Conservation (phyloP, 2,329 filamentous ascomycete genomes). For the Trichoderma sp. region DNA sequence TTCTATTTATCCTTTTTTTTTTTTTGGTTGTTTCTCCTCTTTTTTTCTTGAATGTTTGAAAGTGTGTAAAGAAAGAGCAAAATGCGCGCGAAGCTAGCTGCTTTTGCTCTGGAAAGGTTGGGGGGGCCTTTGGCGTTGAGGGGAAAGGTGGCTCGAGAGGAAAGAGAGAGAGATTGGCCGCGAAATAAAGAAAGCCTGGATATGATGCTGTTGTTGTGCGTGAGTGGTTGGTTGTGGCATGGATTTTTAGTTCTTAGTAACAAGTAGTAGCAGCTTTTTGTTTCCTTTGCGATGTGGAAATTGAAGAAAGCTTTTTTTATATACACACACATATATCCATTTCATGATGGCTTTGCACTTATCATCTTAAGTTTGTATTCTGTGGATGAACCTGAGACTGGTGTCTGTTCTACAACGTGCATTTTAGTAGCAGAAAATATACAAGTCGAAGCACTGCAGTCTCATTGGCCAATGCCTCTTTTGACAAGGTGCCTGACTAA, state of each 20-base stretch:
- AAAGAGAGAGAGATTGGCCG: conserved; percentile 21
- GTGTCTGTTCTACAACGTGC: background rate
- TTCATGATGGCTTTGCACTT: background rate
- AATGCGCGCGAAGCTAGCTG: conserved; percentile 6
- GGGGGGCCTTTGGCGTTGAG: conserved; percentile 9
- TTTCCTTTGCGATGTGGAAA: background rate
- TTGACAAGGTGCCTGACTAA: background rate
- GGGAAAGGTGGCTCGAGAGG: conserved; percentile 13
- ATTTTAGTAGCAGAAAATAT: background rate
- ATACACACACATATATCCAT: background rate
- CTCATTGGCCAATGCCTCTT: conserved; percentile 4
- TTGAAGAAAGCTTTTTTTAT: background rate
- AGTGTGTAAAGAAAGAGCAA: conserved; percentile 1
- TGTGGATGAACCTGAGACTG: background rate
- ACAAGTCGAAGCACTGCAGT: background rate
- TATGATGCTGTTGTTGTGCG: conserved; percentile 2
- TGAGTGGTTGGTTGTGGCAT: conserved; percentile 4
- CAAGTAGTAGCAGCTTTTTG: background rate
- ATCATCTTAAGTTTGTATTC: background rate
- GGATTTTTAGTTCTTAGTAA: background rate
- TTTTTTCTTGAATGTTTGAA: conserved; percentile 5
- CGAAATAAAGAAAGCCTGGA: conserved; percentile 21
- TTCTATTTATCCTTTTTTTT: conserved; percentile 16
- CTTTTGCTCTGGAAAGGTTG: conserved; percentile 7
- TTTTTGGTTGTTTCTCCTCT: conserved; percentile 12